Evolutionary conservation across 108 stramenopile species (phyloP), one percentile per base, ranked within the genome.

Genomic region (Skeletonema grethae): DNA sequence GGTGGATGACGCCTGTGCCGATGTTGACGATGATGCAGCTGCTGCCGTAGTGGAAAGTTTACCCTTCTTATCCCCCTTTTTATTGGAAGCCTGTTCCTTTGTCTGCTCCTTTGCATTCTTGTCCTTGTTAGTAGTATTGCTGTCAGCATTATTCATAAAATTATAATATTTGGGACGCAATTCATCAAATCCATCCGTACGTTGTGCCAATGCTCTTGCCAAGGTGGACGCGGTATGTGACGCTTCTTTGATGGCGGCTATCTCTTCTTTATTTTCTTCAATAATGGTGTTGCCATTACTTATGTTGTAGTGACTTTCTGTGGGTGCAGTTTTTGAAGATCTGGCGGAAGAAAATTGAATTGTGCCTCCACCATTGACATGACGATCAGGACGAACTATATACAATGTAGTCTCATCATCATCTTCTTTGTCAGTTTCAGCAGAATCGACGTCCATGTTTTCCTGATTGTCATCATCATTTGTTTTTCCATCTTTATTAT

Each of bases 71-170:
- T 41, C 57, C 39, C 53, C 46, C 46, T 57, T 53, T 35, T 84
- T 36, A 45, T 76, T 80, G 60, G 12, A 69, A 58, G 20, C 81
- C 85, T n/a, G 82, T 53, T 57, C 66, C 77, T 10, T 70, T 76
- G 77, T 29, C 25, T 86, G 76, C 35, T 50, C 65, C 20, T 64
- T 16, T 11, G 70, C n/a, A 41, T 53, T 65, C 24, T 53, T 30
- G 41, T 0, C 41, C 0, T 43, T 50, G 7, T 36, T 16, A 20
- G 67, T 38, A n/a, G 70, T 79, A 29, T 57, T 41, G 22, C 56
- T 67, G 5, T 80, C 79, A n/a, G 57, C 63, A 7, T 76, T 60
- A 7, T 76, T 60, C 57, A 79, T 39, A 63, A 63, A 62, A 15
- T 74, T 67, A 38, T 73, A 77, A 46, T 68, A 79, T 25, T 63